phyloP scores from a whole-genome alignment of 202 grass and related monocot genomes.

The Setaria viridis region DNA sequence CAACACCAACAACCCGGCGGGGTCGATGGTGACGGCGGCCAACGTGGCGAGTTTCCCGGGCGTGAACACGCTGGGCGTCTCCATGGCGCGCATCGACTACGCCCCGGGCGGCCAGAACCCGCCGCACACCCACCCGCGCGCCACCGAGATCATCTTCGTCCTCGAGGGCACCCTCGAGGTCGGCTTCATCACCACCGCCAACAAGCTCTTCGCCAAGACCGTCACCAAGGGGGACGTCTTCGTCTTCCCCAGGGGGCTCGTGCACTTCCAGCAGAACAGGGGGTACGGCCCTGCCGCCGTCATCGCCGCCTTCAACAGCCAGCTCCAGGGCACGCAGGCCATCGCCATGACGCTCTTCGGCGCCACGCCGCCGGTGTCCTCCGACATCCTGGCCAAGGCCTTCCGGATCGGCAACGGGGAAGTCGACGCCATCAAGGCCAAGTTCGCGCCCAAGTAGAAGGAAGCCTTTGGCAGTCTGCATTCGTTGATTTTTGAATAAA shows the following conservation, averaged over 20 bases:
- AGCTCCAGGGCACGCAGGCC: constrained; percentile 73
- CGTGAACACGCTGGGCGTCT: constrained; percentile 72
- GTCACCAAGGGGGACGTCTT: constrained; percentile 68
- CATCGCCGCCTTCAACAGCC: constrained; percentile 83
- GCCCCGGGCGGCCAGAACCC: constrained; percentile 67
- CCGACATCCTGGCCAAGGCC: constrained; percentile 62
- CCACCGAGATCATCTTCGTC: constrained; percentile 79
- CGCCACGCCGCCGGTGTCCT: constrained; percentile 42
- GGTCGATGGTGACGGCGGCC: constrained; percentile 53
- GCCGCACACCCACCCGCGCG: constrained; percentile 83
- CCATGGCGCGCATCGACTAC: constrained; percentile 76
- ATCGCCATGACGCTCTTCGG: constrained; percentile 65
- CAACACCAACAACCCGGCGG: constrained; percentile 59
- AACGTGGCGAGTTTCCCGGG: constrained; percentile 60
- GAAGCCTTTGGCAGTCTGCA: background rate
- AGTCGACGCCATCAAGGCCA: constrained; percentile 59
- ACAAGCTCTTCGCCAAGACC: constrained; percentile 65
- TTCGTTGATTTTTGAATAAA: background rate
- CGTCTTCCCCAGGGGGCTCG: constrained; percentile 72
- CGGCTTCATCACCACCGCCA: constrained; percentile 74
- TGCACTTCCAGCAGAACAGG: constrained; percentile 81
- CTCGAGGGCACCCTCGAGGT: constrained; percentile 66
- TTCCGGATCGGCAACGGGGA: constrained; percentile 47
- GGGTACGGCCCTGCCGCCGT: constrained; percentile 47
- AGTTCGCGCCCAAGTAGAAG: constrained; percentile 50